Percentiles rank a stretch among this genome's conserved stretches.
Evolutionary conservation across 192 early-diverging fungal genomes (phyloP).

Genomic region (Glomus cerebriforme): DNA sequence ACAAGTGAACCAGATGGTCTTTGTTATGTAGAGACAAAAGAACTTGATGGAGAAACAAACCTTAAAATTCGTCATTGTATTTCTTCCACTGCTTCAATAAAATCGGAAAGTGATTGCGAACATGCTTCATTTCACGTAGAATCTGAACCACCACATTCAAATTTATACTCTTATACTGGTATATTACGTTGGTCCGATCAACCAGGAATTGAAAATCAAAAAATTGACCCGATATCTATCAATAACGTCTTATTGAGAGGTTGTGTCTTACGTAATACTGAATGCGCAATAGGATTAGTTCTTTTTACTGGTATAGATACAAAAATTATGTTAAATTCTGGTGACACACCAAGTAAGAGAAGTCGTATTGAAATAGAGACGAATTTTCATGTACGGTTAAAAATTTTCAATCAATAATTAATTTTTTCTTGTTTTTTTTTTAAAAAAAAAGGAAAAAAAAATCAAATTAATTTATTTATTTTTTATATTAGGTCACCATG

Average conservation of each 20-base stretch:
- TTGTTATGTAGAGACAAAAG: conserved; percentile 97
- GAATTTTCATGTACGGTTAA: conserved; percentile 74
- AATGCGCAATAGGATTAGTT: conserved; percentile 83
- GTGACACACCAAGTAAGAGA: conserved; percentile 89
- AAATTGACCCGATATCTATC: conserved; percentile 67
- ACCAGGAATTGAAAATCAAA: conserved; percentile 31
- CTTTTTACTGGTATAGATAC: conserved; percentile 93
- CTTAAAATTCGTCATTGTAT: conserved; percentile 83
- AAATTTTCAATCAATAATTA: not conserved
- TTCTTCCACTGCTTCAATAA: conserved; percentile 59
- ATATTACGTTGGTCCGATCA: conserved; percentile 55
- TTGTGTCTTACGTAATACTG: conserved; percentile 90
- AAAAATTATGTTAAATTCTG: conserved; percentile 95
- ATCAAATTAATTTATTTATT: conserved; percentile 1
- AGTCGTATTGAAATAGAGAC: conserved; percentile 89
- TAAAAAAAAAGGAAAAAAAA: not conserved
- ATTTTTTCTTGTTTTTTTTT: conserved; percentile 12
- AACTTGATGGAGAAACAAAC: conserved; percentile 98
- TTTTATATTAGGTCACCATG: conserved; percentile 58
- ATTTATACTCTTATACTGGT: conserved; percentile 87
- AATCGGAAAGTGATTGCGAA: conserved; percentile 60
- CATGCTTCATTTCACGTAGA: conserved; percentile 69
- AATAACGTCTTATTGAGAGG: conserved; percentile 88
- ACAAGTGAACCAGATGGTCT: conserved; percentile 82
- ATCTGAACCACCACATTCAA: conserved; percentile 84